Evolutionary conservation across 139 green algal genomes (phyloP).

Genomic region (Edaphochlamys debaryana): DNA sequence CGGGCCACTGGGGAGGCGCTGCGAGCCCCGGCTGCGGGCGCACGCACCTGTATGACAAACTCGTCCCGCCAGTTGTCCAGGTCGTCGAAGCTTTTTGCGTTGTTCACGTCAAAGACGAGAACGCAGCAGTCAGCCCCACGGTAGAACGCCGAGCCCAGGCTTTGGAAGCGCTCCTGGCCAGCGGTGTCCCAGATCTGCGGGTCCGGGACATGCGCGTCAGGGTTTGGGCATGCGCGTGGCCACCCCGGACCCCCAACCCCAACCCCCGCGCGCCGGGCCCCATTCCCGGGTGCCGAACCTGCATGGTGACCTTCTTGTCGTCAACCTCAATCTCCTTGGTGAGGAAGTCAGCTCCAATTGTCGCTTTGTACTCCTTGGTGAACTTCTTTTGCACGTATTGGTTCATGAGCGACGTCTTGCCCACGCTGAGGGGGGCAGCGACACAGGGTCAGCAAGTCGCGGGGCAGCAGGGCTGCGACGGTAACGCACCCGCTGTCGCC

Average conservation of each 20-base stretch:
- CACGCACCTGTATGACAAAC: conserved; percentile 97
- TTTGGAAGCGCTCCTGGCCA: conserved; percentile 98
- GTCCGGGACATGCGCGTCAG: neutral
- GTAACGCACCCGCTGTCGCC: conserved; percentile 91
- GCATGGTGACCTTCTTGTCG: conserved; percentile 97
- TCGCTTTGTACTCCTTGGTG: conserved; percentile 98
- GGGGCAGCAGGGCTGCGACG: too few relatives aligned
- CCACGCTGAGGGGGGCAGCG: conserved; percentile 75
- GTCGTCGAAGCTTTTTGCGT: conserved; percentile 95
- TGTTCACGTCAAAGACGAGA: conserved; percentile 98
- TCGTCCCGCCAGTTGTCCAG: conserved; percentile 99
- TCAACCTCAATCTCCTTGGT: conserved; percentile 99
- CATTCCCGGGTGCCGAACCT: conserved; percentile 58
- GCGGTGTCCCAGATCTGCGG: conserved; percentile 98
- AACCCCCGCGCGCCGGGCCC: too few relatives aligned
- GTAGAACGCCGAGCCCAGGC: conserved; percentile 98
- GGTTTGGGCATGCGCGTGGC: too few relatives aligned
- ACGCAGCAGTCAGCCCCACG: conserved; percentile 98
- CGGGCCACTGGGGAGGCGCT: too few relatives aligned
- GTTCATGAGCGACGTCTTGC: conserved; percentile 99
- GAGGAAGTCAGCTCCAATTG: conserved; percentile 98
- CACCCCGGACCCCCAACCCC: too few relatives aligned
- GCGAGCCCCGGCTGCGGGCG: too few relatives aligned
- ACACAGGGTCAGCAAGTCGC: too few relatives aligned
- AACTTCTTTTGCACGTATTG: conserved; percentile 99